phyloP scores from a whole-genome alignment of 768 basidiomycete genomes.

The Auriscalpium vulgare region DNA sequence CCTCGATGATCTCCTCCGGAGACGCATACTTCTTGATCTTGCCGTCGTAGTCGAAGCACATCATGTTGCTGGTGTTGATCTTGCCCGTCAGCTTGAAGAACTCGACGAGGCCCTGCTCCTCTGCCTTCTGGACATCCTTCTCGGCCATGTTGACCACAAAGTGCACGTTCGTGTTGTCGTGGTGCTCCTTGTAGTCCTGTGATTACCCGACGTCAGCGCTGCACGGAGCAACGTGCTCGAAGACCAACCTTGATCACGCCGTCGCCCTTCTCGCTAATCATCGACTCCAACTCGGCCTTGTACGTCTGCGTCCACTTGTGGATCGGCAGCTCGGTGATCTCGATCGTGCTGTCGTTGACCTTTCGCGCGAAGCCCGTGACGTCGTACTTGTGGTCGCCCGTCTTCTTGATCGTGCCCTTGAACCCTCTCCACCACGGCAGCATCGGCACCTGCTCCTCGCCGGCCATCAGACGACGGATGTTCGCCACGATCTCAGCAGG shows the following conservation, averaged over 20 bases:
- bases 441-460: conserved; percentile 80
- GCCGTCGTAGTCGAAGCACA: conserved; percentile 92
- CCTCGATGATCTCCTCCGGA: conserved; percentile 87
- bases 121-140: conserved; percentile 79
- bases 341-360: conserved; percentile 80
- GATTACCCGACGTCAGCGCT: neutral
- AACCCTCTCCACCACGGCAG: conserved; percentile 97
- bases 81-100: conserved; percentile 86
- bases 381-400: conserved; percentile 80
- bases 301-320: conserved; percentile 91
- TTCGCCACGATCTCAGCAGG: conserved; percentile 86
- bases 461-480: conserved; percentile 77
- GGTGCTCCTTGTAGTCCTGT: conserved; percentile 96
- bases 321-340: conserved; percentile 92
- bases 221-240: neutral
- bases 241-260: conserved; percentile 65
- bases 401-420: conserved; percentile 76
- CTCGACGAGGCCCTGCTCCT: conserved; percentile 81
- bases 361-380: conserved; percentile 68
- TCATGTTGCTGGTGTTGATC: conserved; percentile 93
- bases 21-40: conserved; percentile 91
- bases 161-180: conserved; percentile 86
- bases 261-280: conserved; percentile 83
- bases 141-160: conserved; percentile 77
- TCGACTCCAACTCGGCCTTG: conserved; percentile 84